Conservation (phyloP, 2,329 filamentous ascomycete genomes). For the Trichoderma breve region DNA sequence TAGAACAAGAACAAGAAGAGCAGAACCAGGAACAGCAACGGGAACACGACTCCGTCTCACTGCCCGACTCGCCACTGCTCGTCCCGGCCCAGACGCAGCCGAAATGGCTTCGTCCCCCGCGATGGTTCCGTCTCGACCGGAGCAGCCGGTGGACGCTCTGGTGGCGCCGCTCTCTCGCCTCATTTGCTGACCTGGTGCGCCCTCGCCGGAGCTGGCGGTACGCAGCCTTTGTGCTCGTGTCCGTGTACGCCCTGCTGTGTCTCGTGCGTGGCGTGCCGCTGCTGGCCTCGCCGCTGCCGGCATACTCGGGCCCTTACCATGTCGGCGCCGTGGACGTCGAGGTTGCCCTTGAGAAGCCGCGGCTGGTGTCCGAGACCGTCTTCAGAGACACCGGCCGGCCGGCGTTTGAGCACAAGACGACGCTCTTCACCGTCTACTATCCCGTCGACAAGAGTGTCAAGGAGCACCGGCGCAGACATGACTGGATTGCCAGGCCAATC, state of each 20-base stretch:
- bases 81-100: conserved; percentile 15
- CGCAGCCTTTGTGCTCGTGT: conserved; percentile 29
- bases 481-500: conserved; percentile 46
- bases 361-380: conserved; percentile 32
- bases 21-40: not conserved
- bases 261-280: conserved; percentile 41
- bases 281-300: conserved; percentile 44
- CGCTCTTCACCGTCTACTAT: conserved; percentile 52
- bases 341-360: conserved; percentile 37
- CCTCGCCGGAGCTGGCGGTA: conserved; percentile 39
- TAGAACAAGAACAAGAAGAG: not conserved
- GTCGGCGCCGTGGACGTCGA: conserved; percentile 51
- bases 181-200: conserved; percentile 24
- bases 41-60: not conserved
- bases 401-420: conserved; percentile 47
- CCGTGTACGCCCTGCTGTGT: conserved; percentile 41
- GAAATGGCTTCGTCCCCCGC: conserved; percentile 15
- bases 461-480: conserved; percentile 34
- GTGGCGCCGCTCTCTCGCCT: conserved; percentile 15
- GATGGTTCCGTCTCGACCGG: conserved; percentile 11
- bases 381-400: conserved; percentile 37
- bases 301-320: conserved; percentile 43
- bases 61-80: conserved; percentile 18
- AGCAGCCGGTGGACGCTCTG: not conserved
- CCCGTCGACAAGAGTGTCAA: conserved; percentile 35